phyloP scores from a whole-genome alignment of 768 basidiomycete species.

The Tephrocybe sp. region DNA sequence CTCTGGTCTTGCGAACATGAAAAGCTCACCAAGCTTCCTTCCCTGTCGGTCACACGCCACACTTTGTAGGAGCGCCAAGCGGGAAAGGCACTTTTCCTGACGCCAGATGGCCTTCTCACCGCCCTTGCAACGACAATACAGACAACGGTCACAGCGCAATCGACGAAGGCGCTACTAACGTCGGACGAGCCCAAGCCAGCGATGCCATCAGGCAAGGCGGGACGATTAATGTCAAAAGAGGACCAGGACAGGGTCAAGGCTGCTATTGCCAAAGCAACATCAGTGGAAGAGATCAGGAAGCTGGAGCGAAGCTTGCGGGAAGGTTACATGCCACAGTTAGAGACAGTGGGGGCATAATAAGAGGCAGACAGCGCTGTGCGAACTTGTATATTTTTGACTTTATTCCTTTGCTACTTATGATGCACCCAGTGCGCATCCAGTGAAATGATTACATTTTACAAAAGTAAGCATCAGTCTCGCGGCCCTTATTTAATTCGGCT shows the following conservation, averaged over 20 bases:
- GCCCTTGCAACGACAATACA: slow-evolving; percentile 79
- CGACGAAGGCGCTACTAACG: slow-evolving; percentile 62
- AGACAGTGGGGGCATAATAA: slow-evolving; percentile 72
- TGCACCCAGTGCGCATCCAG: slow-evolving; percentile 12
- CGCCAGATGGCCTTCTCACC: slow-evolving; percentile 76
- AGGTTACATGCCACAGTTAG: slow-evolving; percentile 79
- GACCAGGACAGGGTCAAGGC: slow-evolving; percentile 85
- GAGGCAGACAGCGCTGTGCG: slow-evolving; percentile 17
- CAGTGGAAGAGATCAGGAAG: slow-evolving; percentile 84
- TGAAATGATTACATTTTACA: slow-evolving; percentile 12
- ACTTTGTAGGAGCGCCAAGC: slow-evolving; percentile 71
- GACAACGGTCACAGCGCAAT: slow-evolving; percentile 65
- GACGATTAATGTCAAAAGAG: slow-evolving; percentile 88
- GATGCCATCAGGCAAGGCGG: slow-evolving; percentile 62
- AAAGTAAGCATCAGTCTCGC: background rate
- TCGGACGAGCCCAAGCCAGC: slow-evolving; percentile 78
- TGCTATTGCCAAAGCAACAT: slow-evolving; percentile 89
- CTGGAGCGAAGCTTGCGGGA: slow-evolving; percentile 82
- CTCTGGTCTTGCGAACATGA: slow-evolving; percentile 24
- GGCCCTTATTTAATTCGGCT: slow-evolving; percentile 31
- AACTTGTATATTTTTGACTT: slow-evolving; percentile 30
- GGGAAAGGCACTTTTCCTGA: slow-evolving; percentile 75
- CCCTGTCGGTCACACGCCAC: slow-evolving; percentile 17
- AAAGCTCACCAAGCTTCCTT: slow-evolving; percentile 20
- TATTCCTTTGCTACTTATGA: slow-evolving; percentile 17